Conservation (phyloP, 202 grass and related monocot species). For the Musa balbisiana region DNA sequence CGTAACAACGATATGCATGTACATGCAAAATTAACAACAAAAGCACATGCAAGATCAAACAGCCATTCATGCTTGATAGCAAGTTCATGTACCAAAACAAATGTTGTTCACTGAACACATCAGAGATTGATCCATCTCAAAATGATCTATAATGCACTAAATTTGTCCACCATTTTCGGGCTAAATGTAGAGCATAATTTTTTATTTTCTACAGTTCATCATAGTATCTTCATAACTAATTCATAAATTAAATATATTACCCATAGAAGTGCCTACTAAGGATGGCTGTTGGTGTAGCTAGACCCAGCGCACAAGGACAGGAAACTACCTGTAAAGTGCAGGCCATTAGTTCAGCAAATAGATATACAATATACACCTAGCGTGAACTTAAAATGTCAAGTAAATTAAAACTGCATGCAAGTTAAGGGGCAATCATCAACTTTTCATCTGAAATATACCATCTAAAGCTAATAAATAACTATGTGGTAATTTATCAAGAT, state of each 20-base stretch:
- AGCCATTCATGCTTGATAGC: not conserved
- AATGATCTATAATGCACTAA: too few relatives aligned
- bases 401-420: not conserved
- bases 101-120: too few relatives aligned
- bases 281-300: slow-evolving; percentile 96
- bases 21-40: too few relatives aligned
- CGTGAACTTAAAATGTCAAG: not conserved
- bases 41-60: too few relatives aligned
- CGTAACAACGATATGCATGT: too few relatives aligned
- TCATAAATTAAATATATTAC: slow-evolving; percentile 38
- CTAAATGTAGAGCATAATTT: not conserved
- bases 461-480: not conserved
- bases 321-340: slow-evolving; percentile 69
- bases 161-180: too few relatives aligned
- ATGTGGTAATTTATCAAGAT: not conserved
- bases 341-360: slow-evolving; percentile 18
- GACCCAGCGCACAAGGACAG: slow-evolving; percentile 86
- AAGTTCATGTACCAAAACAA: not conserved
- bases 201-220: not conserved
- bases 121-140: too few relatives aligned
- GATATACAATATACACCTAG: not conserved
- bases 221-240: not conserved
- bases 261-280: slow-evolving; percentile 87
- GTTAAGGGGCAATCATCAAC: not conserved
- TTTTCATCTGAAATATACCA: not conserved